These are phyloP conservation scores for Mortierella sp. DNA, from an alignment of 371 early-diverging fungal genomes.

Conservation along the genomic window DNA sequence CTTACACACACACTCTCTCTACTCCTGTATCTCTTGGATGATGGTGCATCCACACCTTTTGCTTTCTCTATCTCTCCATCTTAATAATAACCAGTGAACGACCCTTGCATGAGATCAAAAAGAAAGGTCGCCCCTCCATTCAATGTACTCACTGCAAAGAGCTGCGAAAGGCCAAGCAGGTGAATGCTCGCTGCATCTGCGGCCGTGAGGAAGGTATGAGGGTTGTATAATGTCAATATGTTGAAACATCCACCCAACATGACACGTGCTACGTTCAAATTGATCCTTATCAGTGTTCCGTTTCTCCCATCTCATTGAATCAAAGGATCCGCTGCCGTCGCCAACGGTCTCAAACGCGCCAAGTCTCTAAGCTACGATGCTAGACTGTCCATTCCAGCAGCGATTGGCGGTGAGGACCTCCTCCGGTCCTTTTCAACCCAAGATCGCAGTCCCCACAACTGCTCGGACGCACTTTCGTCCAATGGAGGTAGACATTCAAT, in stretches of 20 bases:
- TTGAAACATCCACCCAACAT: background rate
- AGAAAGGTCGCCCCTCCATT: slow-evolving; percentile 84
- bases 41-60: background rate
- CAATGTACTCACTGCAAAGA: slow-evolving; percentile 85
- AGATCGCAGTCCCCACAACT: slow-evolving; percentile 26
- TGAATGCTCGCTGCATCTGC: slow-evolving; percentile 83
- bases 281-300: background rate
- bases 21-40: background rate
- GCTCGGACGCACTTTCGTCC: slow-evolving; percentile 40
- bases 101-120: slow-evolving; percentile 76
- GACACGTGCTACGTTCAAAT: background rate
- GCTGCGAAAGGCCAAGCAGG: slow-evolving; percentile 79
- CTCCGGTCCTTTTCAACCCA: slow-evolving; percentile 42
- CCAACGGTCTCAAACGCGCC: slow-evolving; percentile 49
- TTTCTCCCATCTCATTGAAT: background rate
- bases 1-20: background rate
- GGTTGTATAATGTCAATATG: background rate
- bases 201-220: slow-evolving; percentile 58
- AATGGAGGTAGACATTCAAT: slow-evolving; percentile 51
- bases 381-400: slow-evolving; percentile 31
- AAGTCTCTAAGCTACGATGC: slow-evolving; percentile 54
- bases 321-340: slow-evolving; percentile 40
- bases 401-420: slow-evolving; percentile 49
- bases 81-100: slow-evolving; percentile 59
- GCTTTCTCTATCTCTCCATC: background rate